phyloP scores from a whole-genome alignment of 257 asterid species.

The Nicotiana obtusifolia region DNA sequence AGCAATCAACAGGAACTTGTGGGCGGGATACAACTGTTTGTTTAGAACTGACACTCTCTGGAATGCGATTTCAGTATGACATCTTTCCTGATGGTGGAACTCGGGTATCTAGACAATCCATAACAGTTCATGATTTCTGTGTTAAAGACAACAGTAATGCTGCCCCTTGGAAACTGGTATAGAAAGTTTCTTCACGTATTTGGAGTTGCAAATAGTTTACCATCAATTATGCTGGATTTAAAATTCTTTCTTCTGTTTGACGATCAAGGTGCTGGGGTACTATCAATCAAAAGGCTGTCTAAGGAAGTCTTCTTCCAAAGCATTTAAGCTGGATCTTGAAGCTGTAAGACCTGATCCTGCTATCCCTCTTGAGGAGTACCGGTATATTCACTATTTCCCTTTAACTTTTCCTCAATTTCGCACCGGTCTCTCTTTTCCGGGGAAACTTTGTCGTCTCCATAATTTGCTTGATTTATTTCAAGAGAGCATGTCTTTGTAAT shows the following conservation, averaged over 20 bases:
- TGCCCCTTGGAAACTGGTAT: conserved; percentile 99
- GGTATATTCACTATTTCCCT: conserved; percentile 35
- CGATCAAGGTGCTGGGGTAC: conserved; percentile 64
- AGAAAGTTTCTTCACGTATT: not conserved
- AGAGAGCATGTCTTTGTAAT: not conserved
- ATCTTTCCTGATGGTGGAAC: conserved; percentile 70
- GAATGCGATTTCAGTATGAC: conserved; percentile 58
- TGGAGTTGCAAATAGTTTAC: not conserved
- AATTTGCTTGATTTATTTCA: not conserved
- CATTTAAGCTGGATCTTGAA: conserved; percentile 71
- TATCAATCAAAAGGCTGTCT: conserved; percentile 74
- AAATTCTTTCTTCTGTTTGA: conserved; percentile 7
- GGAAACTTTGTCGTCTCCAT: conserved; percentile 5
- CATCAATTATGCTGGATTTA: not conserved
- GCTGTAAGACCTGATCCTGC: conserved; percentile 91
- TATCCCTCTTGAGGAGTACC: conserved; percentile 75
- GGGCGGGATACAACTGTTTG: conserved; percentile 54
- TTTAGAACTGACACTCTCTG: conserved; percentile 67
- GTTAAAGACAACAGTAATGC: conserved; percentile 59
- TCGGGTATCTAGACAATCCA: conserved; percentile 53
- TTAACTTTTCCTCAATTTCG: not conserved
- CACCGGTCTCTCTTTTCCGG: conserved; percentile 6
- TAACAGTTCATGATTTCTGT: conserved; percentile 54
- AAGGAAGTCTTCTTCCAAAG: conserved; percentile 64
- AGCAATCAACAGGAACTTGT: conserved; percentile 29